A percentile compares a stretch with the other conserved stretches of the same genome.
Evolutionary conservation across 805 yeast genomes (phyloP).

Genomic region (Candida corydali): DNA sequence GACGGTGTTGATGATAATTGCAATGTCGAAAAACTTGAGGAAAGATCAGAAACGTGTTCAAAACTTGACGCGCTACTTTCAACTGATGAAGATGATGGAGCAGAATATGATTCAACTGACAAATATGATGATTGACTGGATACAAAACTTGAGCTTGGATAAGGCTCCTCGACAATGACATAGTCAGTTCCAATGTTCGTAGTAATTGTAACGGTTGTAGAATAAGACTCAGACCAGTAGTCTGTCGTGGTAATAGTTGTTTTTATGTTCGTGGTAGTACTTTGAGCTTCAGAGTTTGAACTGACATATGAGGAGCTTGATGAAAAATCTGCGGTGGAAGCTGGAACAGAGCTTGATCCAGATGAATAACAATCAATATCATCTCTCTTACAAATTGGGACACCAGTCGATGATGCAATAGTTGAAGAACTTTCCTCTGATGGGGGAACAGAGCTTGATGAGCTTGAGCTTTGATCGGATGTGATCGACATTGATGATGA

Average conservation of each 20-base stretch:
- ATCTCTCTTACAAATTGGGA: conserved; percentile 3
- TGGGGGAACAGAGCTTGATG: neutral
- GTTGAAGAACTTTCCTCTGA: neutral
- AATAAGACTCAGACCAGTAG: no score
- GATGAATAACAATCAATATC: conserved; percentile 1
- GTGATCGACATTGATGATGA: neutral
- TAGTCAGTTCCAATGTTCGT: conserved; percentile 2
- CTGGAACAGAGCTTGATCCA: neutral
- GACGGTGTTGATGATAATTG: neutral
- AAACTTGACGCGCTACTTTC: no score
- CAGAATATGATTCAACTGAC: no score
- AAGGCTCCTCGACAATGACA: conserved; percentile 3
- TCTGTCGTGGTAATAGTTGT: no score
- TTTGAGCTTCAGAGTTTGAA: no score
- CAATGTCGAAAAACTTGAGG: neutral
- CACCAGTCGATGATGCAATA: neutral
- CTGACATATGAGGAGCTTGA: neutral
- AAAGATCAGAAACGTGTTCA: no score
- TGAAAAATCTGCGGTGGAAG: neutral
- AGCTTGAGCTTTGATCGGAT: neutral
- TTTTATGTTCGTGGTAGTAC: no score
- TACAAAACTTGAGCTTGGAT: neutral
- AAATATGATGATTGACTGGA: no score
- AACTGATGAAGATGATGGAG: neutral
- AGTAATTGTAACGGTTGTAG: neutral